These are phyloP conservation scores for Pseudovirgaria hyperparasitica DNA, from an alignment of 2,329 filamentous ascomycete species.

Conservation along the genomic window DNA sequence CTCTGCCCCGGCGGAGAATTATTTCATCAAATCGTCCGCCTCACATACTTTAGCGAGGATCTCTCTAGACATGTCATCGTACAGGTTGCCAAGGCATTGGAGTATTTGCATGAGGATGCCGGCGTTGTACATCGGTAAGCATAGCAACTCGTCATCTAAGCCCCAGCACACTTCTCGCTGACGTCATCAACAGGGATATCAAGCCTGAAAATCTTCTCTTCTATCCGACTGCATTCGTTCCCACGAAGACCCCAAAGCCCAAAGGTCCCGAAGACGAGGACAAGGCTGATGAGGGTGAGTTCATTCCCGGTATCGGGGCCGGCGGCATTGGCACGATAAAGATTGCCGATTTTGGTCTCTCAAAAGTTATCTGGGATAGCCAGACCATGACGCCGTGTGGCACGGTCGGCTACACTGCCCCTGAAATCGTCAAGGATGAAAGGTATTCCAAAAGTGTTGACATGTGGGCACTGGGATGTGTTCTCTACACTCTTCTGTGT, in stretches of 20 bases:
- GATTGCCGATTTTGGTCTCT: conserved; percentile 94
- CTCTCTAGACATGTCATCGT: conserved; percentile 87
- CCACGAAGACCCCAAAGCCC: conserved; percentile 68
- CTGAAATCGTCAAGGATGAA: conserved; percentile 98
- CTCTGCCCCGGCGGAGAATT: conserved; percentile 90
- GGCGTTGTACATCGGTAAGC: conserved; percentile 92
- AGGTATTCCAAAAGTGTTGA: conserved; percentile 97
- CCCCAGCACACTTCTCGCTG: conserved; percentile 12
- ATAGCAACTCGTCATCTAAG: conserved; percentile 1
- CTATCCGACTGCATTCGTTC: conserved; percentile 70
- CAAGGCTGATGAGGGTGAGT: conserved; percentile 94
- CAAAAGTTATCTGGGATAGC: conserved; percentile 96
- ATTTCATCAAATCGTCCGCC: conserved; percentile 94
- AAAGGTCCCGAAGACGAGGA: conserved; percentile 84
- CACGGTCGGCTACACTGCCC: conserved; percentile 94
- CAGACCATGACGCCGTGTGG: conserved; percentile 99
- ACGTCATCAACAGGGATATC: conserved; percentile 60
- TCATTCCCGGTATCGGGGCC: conserved; percentile 64
- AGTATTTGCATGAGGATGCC: conserved; percentile 87
- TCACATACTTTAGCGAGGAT: conserved; percentile 97
- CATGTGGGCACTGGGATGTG: conserved; percentile 97
- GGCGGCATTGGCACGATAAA: conserved; percentile 93
- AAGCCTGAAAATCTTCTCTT: conserved; percentile 97
- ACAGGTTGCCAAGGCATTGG: conserved; percentile 87
- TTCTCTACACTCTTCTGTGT: conserved; percentile 90